These are phyloP conservation scores for Magnolia sinica DNA, from an alignment of 164 flowering plant genomes.

Conservation along the genomic window DNA sequence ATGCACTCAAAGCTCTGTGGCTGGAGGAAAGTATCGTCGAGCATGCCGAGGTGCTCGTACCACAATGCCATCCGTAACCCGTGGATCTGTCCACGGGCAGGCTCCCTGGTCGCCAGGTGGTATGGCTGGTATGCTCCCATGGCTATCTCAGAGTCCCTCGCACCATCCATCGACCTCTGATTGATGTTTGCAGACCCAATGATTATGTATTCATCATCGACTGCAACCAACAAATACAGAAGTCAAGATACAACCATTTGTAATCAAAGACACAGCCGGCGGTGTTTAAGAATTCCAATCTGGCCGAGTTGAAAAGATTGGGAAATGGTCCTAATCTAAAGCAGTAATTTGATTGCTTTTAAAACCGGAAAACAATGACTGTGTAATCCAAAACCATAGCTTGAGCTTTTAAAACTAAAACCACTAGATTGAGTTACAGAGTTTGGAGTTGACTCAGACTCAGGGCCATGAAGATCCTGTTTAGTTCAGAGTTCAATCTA, in stretches of 20 bases:
- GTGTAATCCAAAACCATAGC: neutral
- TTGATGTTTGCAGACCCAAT: slow-evolving; percentile 83
- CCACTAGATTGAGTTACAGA: neutral
- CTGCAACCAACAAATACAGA: neutral
- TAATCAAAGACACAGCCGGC: no score
- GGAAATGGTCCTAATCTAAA: no score
- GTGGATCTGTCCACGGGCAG: slow-evolving; percentile 63
- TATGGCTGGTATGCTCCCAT: slow-evolving; percentile 79
- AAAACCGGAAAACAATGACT: neutral
- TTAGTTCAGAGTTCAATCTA: no score
- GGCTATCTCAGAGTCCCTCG: slow-evolving; percentile 77
- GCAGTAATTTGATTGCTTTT: neutral
- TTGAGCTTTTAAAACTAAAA: neutral
- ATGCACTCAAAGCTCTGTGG: no score
- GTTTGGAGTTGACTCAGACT: neutral
- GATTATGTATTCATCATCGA: slow-evolving; percentile 80
- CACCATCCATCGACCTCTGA: slow-evolving; percentile 83
- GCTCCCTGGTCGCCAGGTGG: slow-evolving; percentile 40
- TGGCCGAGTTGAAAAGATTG: no score
- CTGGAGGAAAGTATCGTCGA: slow-evolving; percentile 33
- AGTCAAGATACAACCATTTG: neutral
- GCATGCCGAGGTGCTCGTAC: slow-evolving; percentile 69
- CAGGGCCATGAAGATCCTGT: neutral
- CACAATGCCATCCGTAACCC: slow-evolving; percentile 79
- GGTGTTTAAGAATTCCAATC: no score